phyloP scores from a whole-genome alignment of 306 rosid species.

The Cicer arietinum region DNA sequence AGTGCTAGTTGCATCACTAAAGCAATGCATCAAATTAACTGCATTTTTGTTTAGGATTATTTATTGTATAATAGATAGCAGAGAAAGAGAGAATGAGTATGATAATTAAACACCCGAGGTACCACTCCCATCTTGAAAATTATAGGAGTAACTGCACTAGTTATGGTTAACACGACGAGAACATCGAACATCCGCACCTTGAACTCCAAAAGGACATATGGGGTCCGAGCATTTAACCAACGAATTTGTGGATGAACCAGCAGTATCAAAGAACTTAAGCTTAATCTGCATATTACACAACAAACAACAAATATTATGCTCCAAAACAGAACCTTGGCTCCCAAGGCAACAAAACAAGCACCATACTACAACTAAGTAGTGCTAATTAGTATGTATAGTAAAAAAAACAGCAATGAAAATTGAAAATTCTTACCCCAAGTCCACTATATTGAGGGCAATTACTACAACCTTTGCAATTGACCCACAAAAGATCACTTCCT shows the following conservation, averaged over 20 bases:
- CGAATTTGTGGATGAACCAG: conserved; percentile 69
- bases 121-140: conserved; percentile 93
- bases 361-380: neutral
- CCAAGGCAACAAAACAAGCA: conserved; percentile 19
- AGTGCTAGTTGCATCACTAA: too few relatives aligned
- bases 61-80: too few relatives aligned
- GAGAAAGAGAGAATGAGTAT: too few relatives aligned
- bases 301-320: conserved; percentile 28
- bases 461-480: too few relatives aligned
- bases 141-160: conserved; percentile 81
- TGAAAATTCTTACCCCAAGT: too few relatives aligned
- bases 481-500: too few relatives aligned
- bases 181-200: conserved; percentile 68
- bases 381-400: neutral
- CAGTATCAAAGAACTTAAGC: conserved; percentile 78
- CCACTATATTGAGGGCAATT: too few relatives aligned
- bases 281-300: conserved; percentile 67
- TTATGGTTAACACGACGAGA: conserved; percentile 58
- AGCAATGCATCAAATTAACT: too few relatives aligned
- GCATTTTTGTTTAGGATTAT: too few relatives aligned
- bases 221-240: conserved; percentile 79
- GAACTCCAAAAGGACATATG: conserved; percentile 67
- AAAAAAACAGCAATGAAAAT: neutral
- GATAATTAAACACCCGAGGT: conserved; percentile 66
- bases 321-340: conserved; percentile 29